These are phyloP conservation scores for Plasmodium gaboni DNA, from an alignment of 169 alveolate genomes.

Conservation along the genomic window DNA sequence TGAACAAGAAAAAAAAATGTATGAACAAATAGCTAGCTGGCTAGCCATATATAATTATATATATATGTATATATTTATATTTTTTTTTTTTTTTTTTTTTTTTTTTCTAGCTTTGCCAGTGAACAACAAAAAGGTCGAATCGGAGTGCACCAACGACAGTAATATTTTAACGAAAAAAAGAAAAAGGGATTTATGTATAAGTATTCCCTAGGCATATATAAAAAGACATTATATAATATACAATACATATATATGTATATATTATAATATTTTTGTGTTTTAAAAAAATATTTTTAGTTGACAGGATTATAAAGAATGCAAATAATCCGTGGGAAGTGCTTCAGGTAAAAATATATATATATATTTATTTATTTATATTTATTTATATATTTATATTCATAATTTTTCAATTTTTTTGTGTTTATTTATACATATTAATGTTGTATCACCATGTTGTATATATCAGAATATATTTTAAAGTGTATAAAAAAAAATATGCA, in stretches of 20 bases:
- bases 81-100: constrained; percentile 13
- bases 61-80: background rate
- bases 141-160: constrained; percentile 11
- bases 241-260: too few relatives aligned
- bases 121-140: background rate
- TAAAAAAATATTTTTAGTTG: constrained; percentile 18
- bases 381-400: background rate
- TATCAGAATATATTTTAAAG: background rate
- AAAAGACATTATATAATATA: too few relatives aligned
- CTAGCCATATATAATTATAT: too few relatives aligned
- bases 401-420: background rate
- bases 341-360: constrained; percentile 10
- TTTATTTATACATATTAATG: background rate
- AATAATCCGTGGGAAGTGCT: constrained; percentile 61
- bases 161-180: background rate
- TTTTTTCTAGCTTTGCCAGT: constrained; percentile 22
- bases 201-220: too few relatives aligned
- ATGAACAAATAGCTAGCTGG: too few relatives aligned
- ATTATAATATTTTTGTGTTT: too few relatives aligned
- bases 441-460: too few relatives aligned
- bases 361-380: constrained; percentile 1
- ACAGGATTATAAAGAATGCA: constrained; percentile 55
- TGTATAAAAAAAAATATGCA: background rate
- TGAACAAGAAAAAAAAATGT: constrained; percentile 1
- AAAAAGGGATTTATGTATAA: too few relatives aligned